Evolutionary conservation across 306 rosid species (phyloP).

Genomic region (Erythrophleum fordii): DNA sequence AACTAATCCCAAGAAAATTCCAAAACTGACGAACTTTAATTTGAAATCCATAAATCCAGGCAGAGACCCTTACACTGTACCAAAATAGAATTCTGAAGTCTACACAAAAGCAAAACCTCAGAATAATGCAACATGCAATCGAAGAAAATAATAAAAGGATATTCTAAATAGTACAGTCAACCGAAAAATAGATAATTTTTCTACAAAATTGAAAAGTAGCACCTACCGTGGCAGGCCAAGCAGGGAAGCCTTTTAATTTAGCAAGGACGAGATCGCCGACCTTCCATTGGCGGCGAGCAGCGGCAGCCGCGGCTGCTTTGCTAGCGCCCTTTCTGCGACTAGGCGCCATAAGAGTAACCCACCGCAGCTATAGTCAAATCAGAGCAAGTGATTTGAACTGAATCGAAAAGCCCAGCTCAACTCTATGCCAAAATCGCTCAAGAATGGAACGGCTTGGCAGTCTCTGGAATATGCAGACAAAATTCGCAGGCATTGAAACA

Average conservation of each 20-base stretch:
- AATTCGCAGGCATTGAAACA: conserved; percentile 65
- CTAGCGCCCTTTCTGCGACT: conserved; percentile 75
- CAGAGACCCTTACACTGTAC: conserved; percentile 23
- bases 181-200: background rate
- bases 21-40: background rate
- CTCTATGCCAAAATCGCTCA: conserved; percentile 48
- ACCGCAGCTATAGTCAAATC: conserved; percentile 35
- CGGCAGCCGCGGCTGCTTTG: conserved; percentile 74
- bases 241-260: conserved; percentile 93
- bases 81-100: conserved; percentile 19
- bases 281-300: conserved; percentile 83
- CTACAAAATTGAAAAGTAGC: background rate
- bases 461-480: conserved; percentile 31
- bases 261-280: conserved; percentile 98
- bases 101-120: background rate
- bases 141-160: conserved; percentile 38
- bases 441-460: conserved; percentile 49
- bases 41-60: background rate
- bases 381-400: conserved; percentile 32
- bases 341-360: conserved; percentile 70
- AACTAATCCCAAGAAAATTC: background rate
- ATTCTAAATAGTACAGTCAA: conserved; percentile 1
- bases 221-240: conserved; percentile 96
- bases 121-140: conserved; percentile 38
- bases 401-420: conserved; percentile 36